Evolutionary conservation across 1,139 yeast species (phyloP), one percentile per base, ranked within the genome.

Genomic region (Zygoascus sp.): DNA sequence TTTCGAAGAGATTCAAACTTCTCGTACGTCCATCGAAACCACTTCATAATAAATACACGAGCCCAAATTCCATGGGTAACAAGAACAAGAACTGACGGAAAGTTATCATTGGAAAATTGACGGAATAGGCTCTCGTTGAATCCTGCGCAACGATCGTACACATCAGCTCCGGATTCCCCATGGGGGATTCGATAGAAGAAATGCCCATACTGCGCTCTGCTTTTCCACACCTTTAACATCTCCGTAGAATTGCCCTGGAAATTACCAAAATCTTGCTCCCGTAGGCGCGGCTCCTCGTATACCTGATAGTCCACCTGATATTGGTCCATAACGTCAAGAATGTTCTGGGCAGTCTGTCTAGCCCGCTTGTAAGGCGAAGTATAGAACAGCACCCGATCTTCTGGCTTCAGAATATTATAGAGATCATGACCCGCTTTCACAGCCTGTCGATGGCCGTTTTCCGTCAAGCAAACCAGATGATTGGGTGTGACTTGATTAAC

Each of bases 21-120:
- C 63, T 89, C 96, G 61, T 83, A 90, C 2, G 84, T 76, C 96
- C 97, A 89, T 48, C 95, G 71, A 62, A 81, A 89, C 96, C 96
- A 69, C 60, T 88, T 85, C 92, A 89, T 88, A 41, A 89, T 65
- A 59, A 89, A 89, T 11, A 88, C 96, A 40, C 97, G 70, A 4
- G 95, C 86, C 94, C 95, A 88, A 16, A 89, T 86, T 7, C 97
- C 97, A 63, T 89, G 97, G 2, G 96, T 83, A 32, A 89, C 96
- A 44, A 89, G 68, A 1, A 89, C 90, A 42, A 88, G 73, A 15
- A 88, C 82, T 44, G 76, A 73, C 9, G 94, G 90, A 63, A 83
- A 84, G 57, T 76, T 72, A 19, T 76, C 81, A 44, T 72, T 71
- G 50, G 77, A 79, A 60, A 89, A 89, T 61, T 85, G 94, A 37